Evolutionary conservation across 257 asterid species (phyloP).

Genomic region (Paraleonurus japonicus): DNA sequence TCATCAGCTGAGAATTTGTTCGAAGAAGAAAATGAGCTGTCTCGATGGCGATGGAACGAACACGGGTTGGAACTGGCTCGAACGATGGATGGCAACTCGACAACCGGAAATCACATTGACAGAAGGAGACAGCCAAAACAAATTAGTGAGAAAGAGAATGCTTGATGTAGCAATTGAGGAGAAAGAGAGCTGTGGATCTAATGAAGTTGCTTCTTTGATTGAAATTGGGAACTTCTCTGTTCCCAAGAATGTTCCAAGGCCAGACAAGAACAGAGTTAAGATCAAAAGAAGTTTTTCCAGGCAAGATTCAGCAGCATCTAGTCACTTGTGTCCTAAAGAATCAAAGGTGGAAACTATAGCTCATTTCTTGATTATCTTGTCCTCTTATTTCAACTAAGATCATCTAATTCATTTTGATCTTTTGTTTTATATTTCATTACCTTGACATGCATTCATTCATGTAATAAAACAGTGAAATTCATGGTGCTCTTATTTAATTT

Average conservation of each 20-base stretch:
- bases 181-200: conserved; percentile 64
- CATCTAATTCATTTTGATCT: too few relatives aligned
- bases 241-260: conserved; percentile 30
- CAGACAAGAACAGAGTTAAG: conserved; percentile 29
- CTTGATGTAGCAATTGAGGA: conserved; percentile 37
- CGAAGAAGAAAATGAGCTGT: conserved; percentile 38
- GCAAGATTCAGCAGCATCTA: conserved; percentile 28
- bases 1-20: conserved; percentile 47
- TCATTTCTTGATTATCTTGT: background rate
- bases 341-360: conserved; percentile 30
- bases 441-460: too few relatives aligned
- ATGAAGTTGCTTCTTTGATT: conserved; percentile 40
- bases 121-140: conserved; percentile 15
- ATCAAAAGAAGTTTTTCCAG: conserved; percentile 24
- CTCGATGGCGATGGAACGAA: conserved; percentile 29
- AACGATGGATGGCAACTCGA: conserved; percentile 69
- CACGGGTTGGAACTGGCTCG: conserved; percentile 58
- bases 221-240: conserved; percentile 16
- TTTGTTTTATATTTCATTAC: too few relatives aligned
- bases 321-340: conserved; percentile 31
- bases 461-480: too few relatives aligned
- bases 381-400: too few relatives aligned
- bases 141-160: conserved; percentile 27
- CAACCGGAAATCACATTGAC: conserved; percentile 32
- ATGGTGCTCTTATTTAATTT: too few relatives aligned